Evolutionary conservation across 1,139 yeast genomes (phyloP).

Genomic region (Zygosaccharomyces pseudobailii): DNA sequence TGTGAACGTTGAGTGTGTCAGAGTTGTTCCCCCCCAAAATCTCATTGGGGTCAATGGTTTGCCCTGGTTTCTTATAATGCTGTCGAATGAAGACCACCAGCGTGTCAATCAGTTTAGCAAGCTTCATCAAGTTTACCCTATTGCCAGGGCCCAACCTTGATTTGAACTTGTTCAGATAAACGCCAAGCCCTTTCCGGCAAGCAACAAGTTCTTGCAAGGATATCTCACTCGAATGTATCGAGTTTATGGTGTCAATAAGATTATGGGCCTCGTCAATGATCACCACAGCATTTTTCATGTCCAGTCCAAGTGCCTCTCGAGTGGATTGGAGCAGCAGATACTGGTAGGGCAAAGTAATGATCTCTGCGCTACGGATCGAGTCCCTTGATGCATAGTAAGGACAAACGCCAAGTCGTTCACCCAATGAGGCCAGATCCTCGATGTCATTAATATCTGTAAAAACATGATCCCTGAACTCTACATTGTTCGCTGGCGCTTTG

Average conservation of each 20-base stretch:
- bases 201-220: constrained; percentile 45
- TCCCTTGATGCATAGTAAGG: constrained; percentile 77
- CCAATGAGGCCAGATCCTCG: constrained; percentile 68
- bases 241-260: constrained; percentile 67
- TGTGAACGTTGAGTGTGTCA: constrained; percentile 67
- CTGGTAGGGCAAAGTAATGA: constrained; percentile 83
- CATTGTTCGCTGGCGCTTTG: constrained; percentile 24
- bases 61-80: constrained; percentile 45
- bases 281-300: constrained; percentile 60
- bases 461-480: constrained; percentile 54
- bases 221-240: constrained; percentile 62
- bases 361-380: constrained; percentile 56
- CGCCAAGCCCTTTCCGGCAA: constrained; percentile 42
- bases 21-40: constrained; percentile 56
- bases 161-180: constrained; percentile 57
- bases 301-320: constrained; percentile 54
- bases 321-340: constrained; percentile 62
- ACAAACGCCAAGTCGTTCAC: constrained; percentile 55
- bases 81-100: constrained; percentile 44
- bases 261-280: constrained; percentile 94
- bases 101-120: constrained; percentile 52
- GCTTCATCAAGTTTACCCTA: constrained; percentile 61
- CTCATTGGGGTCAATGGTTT: constrained; percentile 46
- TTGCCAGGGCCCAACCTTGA: constrained; percentile 68
- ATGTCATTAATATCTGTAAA: constrained; percentile 70